Conservation (phyloP, 139 green algal genomes). For the Astrephomene gubernaculifera region DNA sequence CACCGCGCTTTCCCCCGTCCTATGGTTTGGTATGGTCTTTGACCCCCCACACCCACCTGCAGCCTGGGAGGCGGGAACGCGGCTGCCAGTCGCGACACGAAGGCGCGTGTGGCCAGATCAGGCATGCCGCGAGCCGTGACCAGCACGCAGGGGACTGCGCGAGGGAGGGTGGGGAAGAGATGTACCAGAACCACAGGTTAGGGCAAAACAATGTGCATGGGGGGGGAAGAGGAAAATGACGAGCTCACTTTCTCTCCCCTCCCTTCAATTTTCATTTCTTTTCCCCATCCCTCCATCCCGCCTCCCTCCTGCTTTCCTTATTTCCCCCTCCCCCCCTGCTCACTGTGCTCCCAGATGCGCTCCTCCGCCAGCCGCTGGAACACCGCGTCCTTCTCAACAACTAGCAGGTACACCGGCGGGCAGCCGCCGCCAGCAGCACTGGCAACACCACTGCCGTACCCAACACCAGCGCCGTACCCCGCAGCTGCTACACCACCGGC, state of each 20-base stretch:
- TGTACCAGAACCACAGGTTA: too few relatives aligned
- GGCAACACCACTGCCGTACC: not conserved
- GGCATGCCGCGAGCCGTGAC: constrained; percentile 88
- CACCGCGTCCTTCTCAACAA: constrained; percentile 89
- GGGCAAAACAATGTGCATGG: too few relatives aligned
- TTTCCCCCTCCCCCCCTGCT: not conserved
- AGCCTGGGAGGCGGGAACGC: constrained; percentile 51
- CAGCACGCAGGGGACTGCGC: constrained; percentile 64
- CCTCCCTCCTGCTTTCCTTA: not conserved
- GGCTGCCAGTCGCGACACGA: constrained; percentile 62
- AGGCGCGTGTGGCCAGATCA: constrained; percentile 82
- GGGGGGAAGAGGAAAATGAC: too few relatives aligned
- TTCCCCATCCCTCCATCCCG: not conserved
- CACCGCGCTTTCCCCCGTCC: too few relatives aligned
- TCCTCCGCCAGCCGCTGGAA: constrained; percentile 83
- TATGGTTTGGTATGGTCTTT: too few relatives aligned
- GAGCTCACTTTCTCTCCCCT: too few relatives aligned
- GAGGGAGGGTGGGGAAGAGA: not conserved
- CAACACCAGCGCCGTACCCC: too few relatives aligned
- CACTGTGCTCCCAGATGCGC: constrained; percentile 56
- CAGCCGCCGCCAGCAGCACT: not conserved
- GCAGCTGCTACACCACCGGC: too few relatives aligned
- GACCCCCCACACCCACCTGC: too few relatives aligned
- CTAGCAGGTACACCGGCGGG: constrained; percentile 60
- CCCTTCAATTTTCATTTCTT: too few relatives aligned